Evolutionary conservation across 805 yeast species (phyloP), one percentile per base, ranked within the genome.

Genomic region (Hanseniaspora occidentalis): DNA sequence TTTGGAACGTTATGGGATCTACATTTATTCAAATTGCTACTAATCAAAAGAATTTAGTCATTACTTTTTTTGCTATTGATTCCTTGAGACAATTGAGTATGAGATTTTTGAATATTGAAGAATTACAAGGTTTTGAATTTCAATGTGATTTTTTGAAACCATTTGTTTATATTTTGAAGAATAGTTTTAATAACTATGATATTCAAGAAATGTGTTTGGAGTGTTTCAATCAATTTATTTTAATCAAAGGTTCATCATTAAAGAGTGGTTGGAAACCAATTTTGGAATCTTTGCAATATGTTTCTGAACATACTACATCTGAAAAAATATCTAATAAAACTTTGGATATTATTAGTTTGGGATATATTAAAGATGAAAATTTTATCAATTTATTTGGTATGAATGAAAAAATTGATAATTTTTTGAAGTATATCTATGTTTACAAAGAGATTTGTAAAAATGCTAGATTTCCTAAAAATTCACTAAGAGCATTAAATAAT

Each of bases 241-340:
- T 75, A 46, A 77, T 85, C 20, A 82, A 85, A 51, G 75, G 88
- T 3, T 65, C 62, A 13, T 71, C 74, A 43, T 82, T 92, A 47
- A 79, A 76, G 54, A 86, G 96, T 16, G 99, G 99, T 36, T 92
- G 99, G 99, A 75, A 74, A 45, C 78, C 97, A 0, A 78, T 94
- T 40, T 76, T 92, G 52, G 81, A 77, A 20, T 81, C 84, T 2
- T 72, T 89, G 47, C 73, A 79, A 4, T 77, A 70, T 39, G 85
- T 94, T 4, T 89, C 95, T 3, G 65, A 63, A 37, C 27, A 18
- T 77, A 73, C 40, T 2, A 34, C 34, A 1, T 37, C 38, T 37
- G 44, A 41, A 29, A 41, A 35, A 21, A 27, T 41, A 13, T 41
- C 41, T 21, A 21, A 29, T 2, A 41, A 29, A n/a, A 40, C 38